These are phyloP conservation scores for Plasmopara muralis DNA, from an alignment of 352 stramenopile genomes.

Conservation along the genomic window DNA sequence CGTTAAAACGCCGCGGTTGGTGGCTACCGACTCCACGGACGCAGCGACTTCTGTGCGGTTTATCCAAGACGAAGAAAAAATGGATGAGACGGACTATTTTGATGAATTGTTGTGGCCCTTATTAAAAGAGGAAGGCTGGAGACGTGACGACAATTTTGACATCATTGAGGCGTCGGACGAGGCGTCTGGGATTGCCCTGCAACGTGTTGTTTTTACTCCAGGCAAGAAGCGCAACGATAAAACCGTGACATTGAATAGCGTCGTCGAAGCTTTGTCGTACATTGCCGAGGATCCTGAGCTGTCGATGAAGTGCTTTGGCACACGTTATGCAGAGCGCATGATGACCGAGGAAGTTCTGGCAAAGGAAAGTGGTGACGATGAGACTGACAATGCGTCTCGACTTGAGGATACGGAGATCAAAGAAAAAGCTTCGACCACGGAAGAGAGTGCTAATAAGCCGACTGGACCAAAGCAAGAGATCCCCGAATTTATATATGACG, in stretches of 20 bases:
- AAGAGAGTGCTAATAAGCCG: constrained; percentile 11
- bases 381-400: constrained; percentile 3
- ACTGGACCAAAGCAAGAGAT: constrained; percentile 13
- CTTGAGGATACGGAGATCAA: constrained; percentile 10
- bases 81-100: constrained; percentile 67
- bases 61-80: constrained; percentile 31
- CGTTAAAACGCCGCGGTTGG: constrained; percentile 42
- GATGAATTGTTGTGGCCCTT: constrained; percentile 76
- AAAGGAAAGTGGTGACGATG: constrained; percentile 20
- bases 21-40: constrained; percentile 22
- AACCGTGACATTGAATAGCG: constrained; percentile 35
- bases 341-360: constrained; percentile 35
- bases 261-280: constrained; percentile 47
- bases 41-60: constrained; percentile 13
- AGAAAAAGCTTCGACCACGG: constrained; percentile 2
- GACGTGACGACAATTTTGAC: constrained; percentile 37
- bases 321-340: constrained; percentile 43
- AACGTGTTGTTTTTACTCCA: constrained; percentile 34
- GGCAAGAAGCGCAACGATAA: constrained; percentile 16
- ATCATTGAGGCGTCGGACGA: constrained; percentile 46
- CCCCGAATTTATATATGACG: constrained; percentile 73
- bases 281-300: constrained; percentile 44
- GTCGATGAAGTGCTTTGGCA: constrained; percentile 64
- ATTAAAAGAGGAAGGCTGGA: constrained; percentile 67
- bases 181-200: constrained; percentile 30